Base-by-base conservation (phyloP, 352 stramenopile species). In the Pythium scleroteichum region DNA sequence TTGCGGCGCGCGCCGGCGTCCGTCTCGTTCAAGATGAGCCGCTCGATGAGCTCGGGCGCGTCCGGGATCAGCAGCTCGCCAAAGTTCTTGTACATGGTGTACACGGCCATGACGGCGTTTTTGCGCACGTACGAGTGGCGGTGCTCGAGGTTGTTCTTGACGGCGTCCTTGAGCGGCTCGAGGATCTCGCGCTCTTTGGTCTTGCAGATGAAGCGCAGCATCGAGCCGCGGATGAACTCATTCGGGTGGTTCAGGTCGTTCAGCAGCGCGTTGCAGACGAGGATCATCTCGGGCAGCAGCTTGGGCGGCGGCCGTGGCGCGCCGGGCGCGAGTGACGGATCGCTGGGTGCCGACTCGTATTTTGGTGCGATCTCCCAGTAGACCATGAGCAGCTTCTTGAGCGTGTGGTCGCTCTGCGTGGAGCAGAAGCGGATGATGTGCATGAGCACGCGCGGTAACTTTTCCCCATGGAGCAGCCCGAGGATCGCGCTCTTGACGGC, bases 231-330 rank as follows among this genome's bases (percentile, higher is more conserved):
- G 46, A 99, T 98, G 76, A 97, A 99, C 82, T 99, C 97, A 74
- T 99, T 99, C 44, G 98, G 96, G 78, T 99, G 97, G 70, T 99
- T 99, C 41, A 99, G 73, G 78, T 99, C 97, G 72, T 99, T 99
- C 64, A 99, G 90, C 41, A 99, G 81, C 10, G 97, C 97, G 67
- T 99, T 99, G 75, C 97, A 99, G 10, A 99, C 89, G 20, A 99
- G 78, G 75, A 99, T 99, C 97, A 99, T 99, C 82, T 99, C 97
- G 1, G 96, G 96, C 32, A 99, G 78, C 19, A 99, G 84, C 76
- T 99, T 99, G 23, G 92, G 88, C 23, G 78, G 62, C 20, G 79
- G 29, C 5, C 29, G 29, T 10, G 29, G 29, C 29, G 29, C 29
- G 29, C 29, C 29, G 29, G 29, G 29, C 29, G 29, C 29, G 29